These are phyloP conservation scores for Colletotrichum lupini DNA, from an alignment of 2,329 filamentous ascomycete species.

Conservation along the genomic window DNA sequence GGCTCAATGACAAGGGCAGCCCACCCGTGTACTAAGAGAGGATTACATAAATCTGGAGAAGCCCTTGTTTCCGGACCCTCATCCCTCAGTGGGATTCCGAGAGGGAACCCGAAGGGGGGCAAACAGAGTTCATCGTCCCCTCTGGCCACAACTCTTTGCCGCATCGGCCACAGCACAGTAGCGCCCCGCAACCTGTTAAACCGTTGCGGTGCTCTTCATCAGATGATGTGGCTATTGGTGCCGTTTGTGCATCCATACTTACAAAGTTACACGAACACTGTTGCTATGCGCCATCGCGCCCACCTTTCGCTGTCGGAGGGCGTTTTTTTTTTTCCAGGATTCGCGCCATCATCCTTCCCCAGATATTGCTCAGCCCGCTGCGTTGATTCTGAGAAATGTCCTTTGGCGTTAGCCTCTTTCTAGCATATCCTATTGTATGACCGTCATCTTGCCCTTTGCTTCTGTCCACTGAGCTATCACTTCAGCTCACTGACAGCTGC, in stretches of 20 bases:
- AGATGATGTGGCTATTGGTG: neutral
- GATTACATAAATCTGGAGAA: slow-evolving; percentile 11
- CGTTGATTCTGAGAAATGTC: neutral
- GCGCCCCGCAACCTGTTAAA: neutral
- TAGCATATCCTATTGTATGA: neutral
- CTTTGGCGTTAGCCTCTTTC: neutral
- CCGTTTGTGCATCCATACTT: neutral
- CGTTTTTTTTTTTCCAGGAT: neutral
- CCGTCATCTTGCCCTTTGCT: neutral
- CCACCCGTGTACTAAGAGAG: slow-evolving; percentile 16
- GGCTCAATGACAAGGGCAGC: slow-evolving; percentile 13
- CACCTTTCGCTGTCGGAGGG: neutral
- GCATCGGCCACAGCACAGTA: neutral
- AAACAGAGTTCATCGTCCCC: neutral
- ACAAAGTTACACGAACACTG: neutral
- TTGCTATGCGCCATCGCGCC: neutral
- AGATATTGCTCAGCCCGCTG: neutral
- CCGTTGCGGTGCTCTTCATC: neutral
- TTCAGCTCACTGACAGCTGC: slow-evolving; percentile 13
- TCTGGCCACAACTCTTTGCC: slow-evolving; percentile 1
- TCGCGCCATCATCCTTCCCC: neutral
- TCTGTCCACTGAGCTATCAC: slow-evolving; percentile 3
- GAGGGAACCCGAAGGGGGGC: neutral
- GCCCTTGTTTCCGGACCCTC: slow-evolving; percentile 12
- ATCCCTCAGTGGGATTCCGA: neutral